Evolutionary conservation across 108 stramenopile genomes (phyloP), one percentile per base, ranked within the genome.

Genomic region (Nitzschia palea): DNA sequence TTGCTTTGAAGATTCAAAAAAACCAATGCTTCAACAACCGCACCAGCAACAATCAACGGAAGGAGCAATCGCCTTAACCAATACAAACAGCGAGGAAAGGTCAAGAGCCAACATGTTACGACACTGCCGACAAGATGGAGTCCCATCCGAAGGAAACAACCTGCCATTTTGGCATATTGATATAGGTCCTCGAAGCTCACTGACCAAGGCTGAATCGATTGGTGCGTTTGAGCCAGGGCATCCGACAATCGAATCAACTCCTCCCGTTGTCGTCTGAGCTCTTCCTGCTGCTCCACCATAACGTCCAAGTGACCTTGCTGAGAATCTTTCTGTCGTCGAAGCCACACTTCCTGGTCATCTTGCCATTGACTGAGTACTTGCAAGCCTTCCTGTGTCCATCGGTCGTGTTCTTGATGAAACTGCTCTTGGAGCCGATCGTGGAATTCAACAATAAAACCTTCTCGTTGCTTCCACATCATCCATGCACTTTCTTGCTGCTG

Each of bases 401-500:
- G 36, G 17, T 26, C 18, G 5, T 40, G 59, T 60, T 60, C 59
- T 40, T 43, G 32, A 32, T 40, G 43, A 1, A 60, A 36, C 20
- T 60, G 40, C 22, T 40, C n/a, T 22, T 43, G n/a, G 40, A 60
- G 43, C 15, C 23, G 8, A 12, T 43, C 59, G 23, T 42, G 59
- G 12, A 60, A 43, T 2, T n/a, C 4, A 25, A 23, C 35, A 25
- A 40, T 26, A 20, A 42, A 36, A 30, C 47, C 47, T 37, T 73
- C 72, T 14, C 64, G 43, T 35, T 73, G 25, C 15, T 45, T 65
- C 72, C 72, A 73, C 36, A 28, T 5, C 5, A 58, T 33, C 31
- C 34, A 50, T 6, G 59, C 23, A 25, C 43, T 4, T 12, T 65
- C 64, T 31, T 65, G 64, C 35, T 65, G 64, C 42, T 73, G 27